Conservation (phyloP, 768 basidiomycete species). For the Boletus huronensis region DNA sequence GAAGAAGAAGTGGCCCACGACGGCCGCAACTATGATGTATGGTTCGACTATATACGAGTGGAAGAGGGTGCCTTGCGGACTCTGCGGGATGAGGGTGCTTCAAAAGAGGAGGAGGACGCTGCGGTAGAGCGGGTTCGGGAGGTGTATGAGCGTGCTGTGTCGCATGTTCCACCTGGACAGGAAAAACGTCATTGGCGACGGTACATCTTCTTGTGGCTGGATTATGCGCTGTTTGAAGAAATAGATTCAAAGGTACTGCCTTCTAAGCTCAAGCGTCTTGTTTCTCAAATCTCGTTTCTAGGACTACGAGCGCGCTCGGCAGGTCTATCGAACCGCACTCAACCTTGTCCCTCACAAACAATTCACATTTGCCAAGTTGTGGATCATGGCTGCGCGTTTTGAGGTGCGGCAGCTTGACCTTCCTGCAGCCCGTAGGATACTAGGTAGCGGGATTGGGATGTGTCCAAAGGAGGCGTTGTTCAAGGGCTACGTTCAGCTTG, state of each 20-base stretch:
- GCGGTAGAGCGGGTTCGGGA: conserved; percentile 74
- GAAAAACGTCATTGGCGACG: conserved; percentile 92
- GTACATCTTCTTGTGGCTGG: conserved; percentile 90
- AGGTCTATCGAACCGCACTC: conserved; percentile 89
- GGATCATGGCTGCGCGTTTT: conserved; percentile 90
- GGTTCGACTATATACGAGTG: conserved; percentile 94
- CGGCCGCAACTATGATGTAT: conserved; percentile 92
- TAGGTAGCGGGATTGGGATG: conserved; percentile 91
- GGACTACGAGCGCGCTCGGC: conserved; percentile 82
- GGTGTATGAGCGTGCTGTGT: conserved; percentile 92
- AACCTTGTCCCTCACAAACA: conserved; percentile 91
- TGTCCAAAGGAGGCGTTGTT: conserved; percentile 94
- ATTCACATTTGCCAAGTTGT: conserved; percentile 97
- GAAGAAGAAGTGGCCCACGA: conserved; percentile 94
- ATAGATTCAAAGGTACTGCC: conserved; percentile 78
- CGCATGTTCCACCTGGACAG: conserved; percentile 89
- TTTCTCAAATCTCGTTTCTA: conserved; percentile 28
- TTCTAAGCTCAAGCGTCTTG: background rate
- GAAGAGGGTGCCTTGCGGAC: conserved; percentile 86
- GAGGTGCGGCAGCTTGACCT: conserved; percentile 84
- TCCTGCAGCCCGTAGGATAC: conserved; percentile 77
- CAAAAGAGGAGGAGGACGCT: conserved; percentile 63
- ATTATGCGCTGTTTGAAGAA: conserved; percentile 97
- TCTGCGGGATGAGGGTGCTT: conserved; percentile 69
- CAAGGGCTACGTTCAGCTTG: conserved; percentile 93